Base-by-base conservation (phyloP, 1,139 yeast genomes). In the Geotrichum australiense region DNA sequence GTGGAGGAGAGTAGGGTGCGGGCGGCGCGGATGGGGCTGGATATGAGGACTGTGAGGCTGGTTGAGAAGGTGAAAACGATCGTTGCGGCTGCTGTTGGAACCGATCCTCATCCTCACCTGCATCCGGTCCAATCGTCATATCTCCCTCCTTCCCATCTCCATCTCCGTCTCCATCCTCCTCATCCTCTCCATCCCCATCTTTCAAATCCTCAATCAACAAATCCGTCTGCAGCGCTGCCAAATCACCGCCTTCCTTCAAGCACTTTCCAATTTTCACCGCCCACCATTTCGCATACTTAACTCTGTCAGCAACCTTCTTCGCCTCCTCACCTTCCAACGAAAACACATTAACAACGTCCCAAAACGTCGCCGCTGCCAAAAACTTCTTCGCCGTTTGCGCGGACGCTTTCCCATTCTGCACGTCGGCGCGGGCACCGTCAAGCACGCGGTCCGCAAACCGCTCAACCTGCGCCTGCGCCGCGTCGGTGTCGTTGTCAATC, bases 381-480 rank as follows among this genome's bases (percentile, higher is more conserved):
- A 77, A 66, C 16, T 64, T 65, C 25, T 61, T 53, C 0, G 73
- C 74, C 0, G 83, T 78, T 8, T 21, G 53, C 47, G 53, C 56
- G 22, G 66, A 52, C 4, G 41, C 36, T 8, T 41, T 35, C 28
- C 42, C 69, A 32, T 56, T 58, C 12, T 64, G 60, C 11, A 76
- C 65, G 30, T 73, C 76, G 14, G 56, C 54, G 37, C 72, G 70
- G 1, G 74, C 73, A 24, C 70, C 67, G 42, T 74, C 77, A 59
- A 80, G 80, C 27, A 86, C 68, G 47, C 71, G 70, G 54, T 73
- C 69, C 3, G 80, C 73, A 61, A 86, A 85, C 39, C 70, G 67
- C 51, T 76, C 68, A 2, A 82, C 77, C 32, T 79, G 71, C 5
- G 74, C 73, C 43, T 74, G 64, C 3, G 86, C 74, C 12, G 76